phyloP scores from a whole-genome alignment of 208 protist genomes.

The Leishmania amazonensis region DNA sequence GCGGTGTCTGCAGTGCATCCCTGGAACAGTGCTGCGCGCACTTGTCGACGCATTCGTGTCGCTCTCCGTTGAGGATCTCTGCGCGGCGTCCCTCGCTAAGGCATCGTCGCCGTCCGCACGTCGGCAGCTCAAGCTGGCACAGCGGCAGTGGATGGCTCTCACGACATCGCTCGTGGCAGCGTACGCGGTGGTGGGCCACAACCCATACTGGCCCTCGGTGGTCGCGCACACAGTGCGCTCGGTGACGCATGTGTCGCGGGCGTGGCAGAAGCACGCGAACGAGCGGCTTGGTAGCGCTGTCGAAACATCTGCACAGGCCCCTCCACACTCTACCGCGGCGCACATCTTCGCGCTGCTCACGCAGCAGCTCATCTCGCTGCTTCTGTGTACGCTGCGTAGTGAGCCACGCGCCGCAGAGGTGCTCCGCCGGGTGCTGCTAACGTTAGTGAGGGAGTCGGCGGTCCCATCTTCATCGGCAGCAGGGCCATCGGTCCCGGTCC shows the following conservation, averaged over 20 bases:
- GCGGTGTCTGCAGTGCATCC: constrained; percentile 44
- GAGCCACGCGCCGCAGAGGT: constrained; percentile 25
- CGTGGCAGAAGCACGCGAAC: constrained; percentile 13
- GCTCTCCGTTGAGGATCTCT: constrained; percentile 30
- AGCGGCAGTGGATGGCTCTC: constrained; percentile 21
- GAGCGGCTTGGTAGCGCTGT: not conserved
- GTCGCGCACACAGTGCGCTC: constrained; percentile 29
- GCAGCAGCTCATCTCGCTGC: constrained; percentile 13
- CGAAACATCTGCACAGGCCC: not conserved
- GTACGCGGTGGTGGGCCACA: constrained; percentile 50
- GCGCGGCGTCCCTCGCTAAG: not conserved
- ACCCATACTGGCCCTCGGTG: constrained; percentile 76
- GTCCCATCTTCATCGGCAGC: not conserved
- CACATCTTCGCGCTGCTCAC: not conserved
- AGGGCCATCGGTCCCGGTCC: not conserved
- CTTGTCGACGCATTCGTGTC: constrained; percentile 63
- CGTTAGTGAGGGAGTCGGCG: constrained; percentile 5
- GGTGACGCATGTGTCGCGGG: constrained; percentile 9
- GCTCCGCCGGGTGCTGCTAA: constrained; percentile 25
- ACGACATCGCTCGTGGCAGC: constrained; percentile 27
- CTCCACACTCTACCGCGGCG: not conserved
- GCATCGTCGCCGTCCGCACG: not conserved
- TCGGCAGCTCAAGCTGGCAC: not conserved
- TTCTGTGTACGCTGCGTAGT: constrained; percentile 29
- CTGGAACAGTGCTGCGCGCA: constrained; percentile 59